Evolutionary conservation across 345 rosid species (phyloP).

Genomic region (Eucalyptus sp.): DNA sequence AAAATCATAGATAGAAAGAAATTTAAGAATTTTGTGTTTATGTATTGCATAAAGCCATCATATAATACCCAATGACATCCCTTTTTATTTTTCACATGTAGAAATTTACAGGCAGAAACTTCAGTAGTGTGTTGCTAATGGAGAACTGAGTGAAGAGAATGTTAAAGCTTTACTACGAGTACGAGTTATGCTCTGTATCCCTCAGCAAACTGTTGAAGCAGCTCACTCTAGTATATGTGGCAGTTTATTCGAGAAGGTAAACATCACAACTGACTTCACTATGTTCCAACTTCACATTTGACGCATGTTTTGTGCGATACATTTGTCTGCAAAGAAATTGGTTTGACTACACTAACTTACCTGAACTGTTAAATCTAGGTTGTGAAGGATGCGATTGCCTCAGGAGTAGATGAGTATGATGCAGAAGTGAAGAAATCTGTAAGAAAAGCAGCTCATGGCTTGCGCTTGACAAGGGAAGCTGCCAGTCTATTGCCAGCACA

Average conservation of each 20-base stretch:
- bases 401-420: constrained; percentile 89
- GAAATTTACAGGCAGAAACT: constrained; percentile 95
- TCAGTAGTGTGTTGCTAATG: constrained; percentile 69
- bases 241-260: constrained; percentile 86
- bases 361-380: constrained; percentile 22
- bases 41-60: background rate
- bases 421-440: constrained; percentile 59
- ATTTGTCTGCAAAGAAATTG: background rate
- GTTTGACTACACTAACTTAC: background rate
- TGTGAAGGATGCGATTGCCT: constrained; percentile 73
- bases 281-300: background rate
- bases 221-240: constrained; percentile 93
- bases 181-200: constrained; percentile 82
- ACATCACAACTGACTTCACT: background rate
- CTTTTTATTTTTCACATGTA: background rate
- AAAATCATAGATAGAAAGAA: background rate
- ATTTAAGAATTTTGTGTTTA: background rate
- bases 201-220: constrained; percentile 77
- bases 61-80: background rate
- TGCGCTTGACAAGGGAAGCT: constrained; percentile 66
- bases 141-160: constrained; percentile 79
- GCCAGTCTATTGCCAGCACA: constrained; percentile 84
- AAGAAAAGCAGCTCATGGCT: constrained; percentile 70
- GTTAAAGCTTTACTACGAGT: constrained; percentile 59
- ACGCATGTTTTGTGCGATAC: background rate